Evolutionary conservation across 176 grass and related monocot genomes (phyloP).

Genomic region (Triticum turgidum): DNA sequence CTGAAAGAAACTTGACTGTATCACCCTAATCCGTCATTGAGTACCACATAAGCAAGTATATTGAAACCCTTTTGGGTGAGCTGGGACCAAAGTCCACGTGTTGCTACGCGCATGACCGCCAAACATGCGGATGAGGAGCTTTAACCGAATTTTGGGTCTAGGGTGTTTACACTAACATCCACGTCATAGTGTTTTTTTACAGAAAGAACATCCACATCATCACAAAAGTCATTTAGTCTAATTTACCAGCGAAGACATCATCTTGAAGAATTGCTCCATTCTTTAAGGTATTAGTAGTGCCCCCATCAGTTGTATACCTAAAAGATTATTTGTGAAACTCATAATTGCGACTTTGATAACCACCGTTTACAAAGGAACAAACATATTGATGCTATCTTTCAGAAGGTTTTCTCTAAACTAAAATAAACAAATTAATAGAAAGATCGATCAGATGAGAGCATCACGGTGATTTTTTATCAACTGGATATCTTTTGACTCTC

Average conservation of each 20-base stretch:
- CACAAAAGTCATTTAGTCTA: background rate
- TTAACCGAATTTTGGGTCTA: background rate
- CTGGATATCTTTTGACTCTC: slow-evolving; percentile 9
- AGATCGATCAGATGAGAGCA: background rate
- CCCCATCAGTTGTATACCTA: slow-evolving; percentile 97
- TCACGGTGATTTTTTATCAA: background rate
- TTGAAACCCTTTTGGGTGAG: background rate
- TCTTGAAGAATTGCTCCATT: slow-evolving; percentile 79
- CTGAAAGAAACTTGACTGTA: slow-evolving; percentile 16
- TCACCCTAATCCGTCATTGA: background rate
- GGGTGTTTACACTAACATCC: background rate
- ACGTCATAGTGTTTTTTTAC: background rate
- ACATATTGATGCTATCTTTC: background rate
- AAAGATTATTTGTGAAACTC: slow-evolving; percentile 37
- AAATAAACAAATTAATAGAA: background rate
- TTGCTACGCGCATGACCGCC: background rate
- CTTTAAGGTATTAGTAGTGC: slow-evolving; percentile 48
- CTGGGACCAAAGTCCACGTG: background rate
- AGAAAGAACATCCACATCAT: background rate
- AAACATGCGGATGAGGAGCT: background rate
- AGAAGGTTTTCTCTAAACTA: background rate
- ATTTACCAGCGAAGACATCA: slow-evolving; percentile 83
- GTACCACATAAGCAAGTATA: background rate
- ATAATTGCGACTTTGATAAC: background rate
- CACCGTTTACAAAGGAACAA: background rate